Evolutionary conservation across 306 rosid genomes (phyloP), one percentile per base, ranked within the genome.

Genomic region (Acacia crassicarpa): DNA sequence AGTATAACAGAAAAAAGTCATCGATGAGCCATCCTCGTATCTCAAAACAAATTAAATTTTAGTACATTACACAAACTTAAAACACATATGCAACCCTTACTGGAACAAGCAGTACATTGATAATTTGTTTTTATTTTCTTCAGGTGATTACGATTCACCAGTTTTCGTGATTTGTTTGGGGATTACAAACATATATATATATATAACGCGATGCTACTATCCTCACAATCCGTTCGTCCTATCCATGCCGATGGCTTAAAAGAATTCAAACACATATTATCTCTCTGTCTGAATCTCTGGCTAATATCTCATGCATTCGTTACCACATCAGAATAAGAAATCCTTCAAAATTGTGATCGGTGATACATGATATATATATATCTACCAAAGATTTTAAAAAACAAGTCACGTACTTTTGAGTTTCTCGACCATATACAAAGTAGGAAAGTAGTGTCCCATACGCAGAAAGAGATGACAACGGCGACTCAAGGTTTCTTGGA

Each of bases 401-500:
- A 61, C 20, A 19, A 71, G 69, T 25, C 74, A 69, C 16, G 0
- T 4, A 44, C 30, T 51, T 51, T 27, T 51, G 70, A 81, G 20
- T 53, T 65, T 40, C 48, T 71, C 67, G 75, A 67, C 32, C 89
- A 89, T 89, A 76, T 86, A 86, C 89, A 87, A 22, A 62, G 67
- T 65, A 53, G 35, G 46, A 62, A 35, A 75, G 35, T 63, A 74
- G n/a, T 56, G 76, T 65, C 79, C 45, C 48, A 12, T 68, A 56
- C 25, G 56, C 1, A 69, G 48, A 35, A 19, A 12, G 45, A 35
- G 51, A 61, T 22, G 10, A 35, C 14, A 25, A 54, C 4, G 22
- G 7, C 4, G 22, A 15, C 19, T 86, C 88, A 92, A 80, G 92
- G 93, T 72, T 87, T 84, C 63, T 77, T 84, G 27, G 86, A 61